phyloP scores from a whole-genome alignment of 148 eudicot species.

The Hydrangea macrophylla region DNA sequence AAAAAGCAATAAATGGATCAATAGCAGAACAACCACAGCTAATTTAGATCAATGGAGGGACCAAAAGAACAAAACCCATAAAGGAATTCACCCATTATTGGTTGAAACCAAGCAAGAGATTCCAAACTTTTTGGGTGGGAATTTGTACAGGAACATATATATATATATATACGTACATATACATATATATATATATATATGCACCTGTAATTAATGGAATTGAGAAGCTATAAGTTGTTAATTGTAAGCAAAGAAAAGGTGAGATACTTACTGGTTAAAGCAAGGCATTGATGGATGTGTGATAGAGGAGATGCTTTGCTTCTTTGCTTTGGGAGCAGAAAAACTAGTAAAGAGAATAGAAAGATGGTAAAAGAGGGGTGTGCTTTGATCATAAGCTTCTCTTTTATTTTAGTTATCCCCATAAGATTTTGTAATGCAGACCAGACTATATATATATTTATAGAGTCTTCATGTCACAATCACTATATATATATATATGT shows the following conservation, averaged over 20 bases:
- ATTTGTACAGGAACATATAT: slow-evolving; percentile 20
- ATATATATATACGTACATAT: neutral
- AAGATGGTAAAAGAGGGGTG: slow-evolving; percentile 12
- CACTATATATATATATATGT: too few species aligned
- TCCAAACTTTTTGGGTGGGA: slow-evolving; percentile 43
- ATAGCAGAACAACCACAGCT: neutral
- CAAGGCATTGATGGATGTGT: slow-evolving; percentile 39
- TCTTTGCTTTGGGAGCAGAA: slow-evolving; percentile 30
- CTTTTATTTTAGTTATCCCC: slow-evolving; percentile 21
- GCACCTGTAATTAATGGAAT: neutral
- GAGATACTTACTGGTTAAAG: slow-evolving; percentile 26
- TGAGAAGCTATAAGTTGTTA: slow-evolving; percentile 17
- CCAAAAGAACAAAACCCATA: slow-evolving; percentile 16
- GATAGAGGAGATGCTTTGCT: slow-evolving; percentile 61
- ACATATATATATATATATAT: neutral
- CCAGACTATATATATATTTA: slow-evolving; percentile 19
- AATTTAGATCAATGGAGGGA: neutral
- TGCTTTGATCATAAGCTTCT: slow-evolving; percentile 50
- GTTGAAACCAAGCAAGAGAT: slow-evolving; percentile 36
- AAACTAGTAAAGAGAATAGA: slow-evolving; percentile 13
- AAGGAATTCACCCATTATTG: slow-evolving; percentile 17
- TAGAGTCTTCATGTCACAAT: slow-evolving; percentile 33
- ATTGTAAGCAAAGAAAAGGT: neutral
- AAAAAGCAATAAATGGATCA: neutral
- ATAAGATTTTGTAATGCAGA: slow-evolving; percentile 12